Base-by-base conservation (phyloP, 1,284 basidiomycete genomes). In the Cutaneotrichosporon mucoides region DNA sequence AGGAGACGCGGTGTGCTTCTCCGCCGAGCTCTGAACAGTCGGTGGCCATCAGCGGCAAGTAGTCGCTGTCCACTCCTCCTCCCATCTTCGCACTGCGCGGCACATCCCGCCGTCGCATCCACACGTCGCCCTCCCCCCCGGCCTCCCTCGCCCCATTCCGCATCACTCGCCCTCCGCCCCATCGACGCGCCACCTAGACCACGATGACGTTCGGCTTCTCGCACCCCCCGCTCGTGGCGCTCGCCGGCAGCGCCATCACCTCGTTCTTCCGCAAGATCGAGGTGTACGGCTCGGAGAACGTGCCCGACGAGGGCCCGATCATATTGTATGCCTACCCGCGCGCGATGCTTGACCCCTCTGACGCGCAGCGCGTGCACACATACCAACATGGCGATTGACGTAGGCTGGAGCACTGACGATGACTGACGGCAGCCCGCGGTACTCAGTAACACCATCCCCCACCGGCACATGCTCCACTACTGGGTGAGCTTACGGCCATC, bases 341-440 rank as follows among this genome's bases (percentile, higher is more conserved):
- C n/a, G n/a, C n/a, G n/a, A n/a, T n/a, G n/a, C n/a, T n/a, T n/a
- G 12, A 3, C 35, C 61, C 54, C 11, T 68, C 56, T 61, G 55
- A 60, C 65, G 24, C 24, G 34, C 69, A 92, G 90, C 59, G 86
- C 88, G 16, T 88, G 89, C 56, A 91, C 90, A 6, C 91, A 93
- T 75, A 87, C 90, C 70, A 93, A 92, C 74, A 93, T 93, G 90
- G 91, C 92, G 81, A 83, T 94, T 38, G 91, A 93, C 88, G 91
- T 93, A 76, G 73, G 88, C 81, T 4, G 16, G 3, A 24, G 5
- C 11, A 24, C 35, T 3, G 40, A 6, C 54, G 50, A 33, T 62
- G 50, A 24, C 49, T 59, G 13, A 57, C 47, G 1, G 6, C 59
- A 79, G 77, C 75, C 77, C 24, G 75, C 75, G 0, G 61, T 75